Evolutionary conservation across 352 stramenopile genomes (phyloP), one percentile per base, ranked within the genome.

Genomic region (Globisporangium rhizosaccharum): DNA sequence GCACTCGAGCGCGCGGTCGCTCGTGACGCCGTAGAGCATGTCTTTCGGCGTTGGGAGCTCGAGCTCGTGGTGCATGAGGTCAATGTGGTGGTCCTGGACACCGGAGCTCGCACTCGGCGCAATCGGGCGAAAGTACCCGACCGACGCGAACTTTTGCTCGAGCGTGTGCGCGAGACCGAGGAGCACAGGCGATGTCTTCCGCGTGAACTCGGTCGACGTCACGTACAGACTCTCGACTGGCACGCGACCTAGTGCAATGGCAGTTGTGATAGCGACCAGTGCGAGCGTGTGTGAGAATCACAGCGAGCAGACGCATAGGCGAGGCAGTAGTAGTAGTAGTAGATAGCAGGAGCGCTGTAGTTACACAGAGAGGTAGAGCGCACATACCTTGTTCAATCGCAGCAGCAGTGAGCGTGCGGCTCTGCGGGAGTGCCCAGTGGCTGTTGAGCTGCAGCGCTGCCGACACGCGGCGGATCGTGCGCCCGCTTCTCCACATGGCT

Each of bases 81-180:
- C 72, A n/a, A 90, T 53, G 56, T 92, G 83, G 70, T 87, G 76
- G 66, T 92, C 83, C 3, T 56, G 53, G 18, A 71, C 62, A 11
- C 58, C 57, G 1, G 66, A 73, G 20, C 63, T 51, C 3, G 36
- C 11, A 18, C 67, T 62, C 12, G 83, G 83, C 53, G 81, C 72
- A 39, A 92, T 88, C 15, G 83, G 83, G 17, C 83, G 83, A 61
- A 92, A 92, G 67, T 90, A 92, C 25, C 83, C 83, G 17, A 92
- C 81, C 7, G 63, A 76, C 20, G 62, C 47, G 62, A 84, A 90
- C 55, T 90, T 90, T 50, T 89, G 79, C 68, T 90, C 82, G 37
- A 92, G 60, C 37, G 75, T 85, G 57, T 87, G 65, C 47, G 80
- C 71, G 25, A 92, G 62, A 0, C 83, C 83, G 10, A 92, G 66